Evolutionary conservation across 441 rosid species (phyloP).

Genomic region (Gossypium lobatum): DNA sequence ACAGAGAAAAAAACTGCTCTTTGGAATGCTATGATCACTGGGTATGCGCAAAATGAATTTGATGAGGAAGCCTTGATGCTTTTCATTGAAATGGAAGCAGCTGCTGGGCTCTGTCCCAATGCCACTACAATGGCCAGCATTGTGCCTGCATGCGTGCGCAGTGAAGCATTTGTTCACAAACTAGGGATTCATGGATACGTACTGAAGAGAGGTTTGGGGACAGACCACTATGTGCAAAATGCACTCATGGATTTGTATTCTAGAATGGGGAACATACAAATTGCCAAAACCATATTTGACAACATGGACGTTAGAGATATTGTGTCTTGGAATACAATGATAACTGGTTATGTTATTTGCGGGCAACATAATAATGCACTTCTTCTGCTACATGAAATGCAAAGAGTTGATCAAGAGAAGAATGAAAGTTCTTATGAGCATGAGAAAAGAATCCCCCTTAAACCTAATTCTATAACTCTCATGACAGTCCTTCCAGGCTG

Average conservation of each 20-base stretch:
- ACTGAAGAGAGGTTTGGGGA: conserved; percentile 57
- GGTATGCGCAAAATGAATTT: conserved; percentile 70
- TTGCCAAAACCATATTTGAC: conserved; percentile 49
- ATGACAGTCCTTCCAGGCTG: conserved; percentile 82
- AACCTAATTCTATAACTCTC: conserved; percentile 73
- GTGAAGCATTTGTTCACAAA: conserved; percentile 44
- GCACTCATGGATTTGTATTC: conserved; percentile 82
- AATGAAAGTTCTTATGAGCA: conserved; percentile 13
- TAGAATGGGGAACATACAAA: conserved; percentile 54
- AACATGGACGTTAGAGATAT: conserved; percentile 57
- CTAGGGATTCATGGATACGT: conserved; percentile 71
- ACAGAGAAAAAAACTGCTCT: conserved; percentile 42
- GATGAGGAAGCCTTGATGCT: conserved; percentile 57
- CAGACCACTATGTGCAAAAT: conserved; percentile 64
- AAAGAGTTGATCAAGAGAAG: conserved; percentile 24
- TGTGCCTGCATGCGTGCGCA: conserved; percentile 65
- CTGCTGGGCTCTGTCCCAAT: conserved; percentile 51
- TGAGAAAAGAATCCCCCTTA: conserved; percentile 21
- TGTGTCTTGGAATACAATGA: conserved; percentile 87
- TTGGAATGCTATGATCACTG: conserved; percentile 93
- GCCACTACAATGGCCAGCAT: conserved; percentile 77
- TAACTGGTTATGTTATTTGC: conserved; percentile 55
- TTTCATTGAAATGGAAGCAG: conserved; percentile 65
- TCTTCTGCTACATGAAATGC: conserved; percentile 56
- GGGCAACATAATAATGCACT: conserved; percentile 56